Evolutionary conservation across 2,329 filamentous ascomycete genomes (phyloP), one percentile per base, ranked within the genome.

Genomic region (Penicillium frequentans): DNA sequence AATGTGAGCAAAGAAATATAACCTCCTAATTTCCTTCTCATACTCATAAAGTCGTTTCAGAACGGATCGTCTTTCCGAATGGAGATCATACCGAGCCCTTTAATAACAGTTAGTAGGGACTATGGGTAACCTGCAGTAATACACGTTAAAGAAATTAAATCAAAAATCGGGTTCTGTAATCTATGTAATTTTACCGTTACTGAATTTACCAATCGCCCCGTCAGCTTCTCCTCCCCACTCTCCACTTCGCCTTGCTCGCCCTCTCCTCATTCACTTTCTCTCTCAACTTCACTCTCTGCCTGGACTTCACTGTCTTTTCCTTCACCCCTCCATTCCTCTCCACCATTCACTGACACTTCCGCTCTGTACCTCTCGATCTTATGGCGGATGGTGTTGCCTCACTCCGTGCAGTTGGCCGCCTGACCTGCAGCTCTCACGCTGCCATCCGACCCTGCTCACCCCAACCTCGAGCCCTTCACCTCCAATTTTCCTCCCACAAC

Each of bases 371-470:
- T 42, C 37, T 47, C 60, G 63, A 62, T 65, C 67, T 70, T 62
- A 73, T 73, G 71, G 68, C 67, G 67, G 63, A 68, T 70, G 63
- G 62, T 65, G 58, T 54, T 63, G 57, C 63, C 63, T 66, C 63
- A 63, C 55, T 65, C 58, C 65, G 66, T 72, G 67, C 64, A 72
- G 66, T 70, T 66, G 70, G 69, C 70, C 68, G 70, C 64, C 67
- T 74, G 70, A 73, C 69, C 66, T 71, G 70, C 71, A 73, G 70
- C 70, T 65, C 59, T 64, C 58, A 72, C 71, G 68, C 71, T 73
- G 70, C 70, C 65, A 63, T 63, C 69, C 67, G 70, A 64, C 65
- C 61, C 58, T 69, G 49, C 61, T 62, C 64, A 59, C 42, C 5
- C 21, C 39, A 35, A 51, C 56, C 58, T 60, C 63, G 58, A 64